Evolutionary conservation across 208 protist species (phyloP), one percentile per base, ranked within the genome.

Genomic region (Acanthamoeba healyi): DNA sequence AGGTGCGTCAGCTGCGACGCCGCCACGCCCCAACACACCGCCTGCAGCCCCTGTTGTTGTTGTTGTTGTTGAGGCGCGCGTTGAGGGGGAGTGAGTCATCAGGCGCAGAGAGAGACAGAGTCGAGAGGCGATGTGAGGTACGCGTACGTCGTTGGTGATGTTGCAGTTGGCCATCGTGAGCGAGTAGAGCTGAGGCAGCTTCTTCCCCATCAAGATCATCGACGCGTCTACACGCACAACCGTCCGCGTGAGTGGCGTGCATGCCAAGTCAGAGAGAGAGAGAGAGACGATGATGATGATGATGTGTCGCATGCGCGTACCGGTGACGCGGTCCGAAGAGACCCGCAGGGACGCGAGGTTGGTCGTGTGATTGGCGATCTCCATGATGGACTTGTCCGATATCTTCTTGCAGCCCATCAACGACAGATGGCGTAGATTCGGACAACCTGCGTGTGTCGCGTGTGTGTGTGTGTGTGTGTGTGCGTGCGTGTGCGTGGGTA

Each of bases 331-430:
- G 0, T 81, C 72, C 7, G 72, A 81, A 0, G 72, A 81, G 32
- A 81, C 72, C 12, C 72, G 72, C 6, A 81, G 72, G 9, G 72
- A 81, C 6, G 38, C 72, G 40, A 81, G 72, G 32, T 81, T 81
- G 72, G 72, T 81, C 24, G 72, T 36, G 72, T 81, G 72, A 10
- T 24, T 89, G 46, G 56, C 15, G 56, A 91, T 72, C 29, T 91
- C 84, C 0, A 51, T 6, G 24, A 91, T 91, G 6, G 84, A 65
- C 40, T 91, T 91, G 84, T 91, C 84, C 38, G 84, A 74, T 14
- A 91, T 72, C 40, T 91, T 91, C 84, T 91, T 91, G 40, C 84
- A 91, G 6, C 56, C 51, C 36, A 91, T 32, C 38, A 91, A 32
- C 36, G 84, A 91, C 54, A 91, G 15, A 26, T 91, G 56, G 2